These are phyloP conservation scores for Plasmodium ovale DNA, from an alignment of 169 alveolate genomes.

Conservation along the genomic window DNA sequence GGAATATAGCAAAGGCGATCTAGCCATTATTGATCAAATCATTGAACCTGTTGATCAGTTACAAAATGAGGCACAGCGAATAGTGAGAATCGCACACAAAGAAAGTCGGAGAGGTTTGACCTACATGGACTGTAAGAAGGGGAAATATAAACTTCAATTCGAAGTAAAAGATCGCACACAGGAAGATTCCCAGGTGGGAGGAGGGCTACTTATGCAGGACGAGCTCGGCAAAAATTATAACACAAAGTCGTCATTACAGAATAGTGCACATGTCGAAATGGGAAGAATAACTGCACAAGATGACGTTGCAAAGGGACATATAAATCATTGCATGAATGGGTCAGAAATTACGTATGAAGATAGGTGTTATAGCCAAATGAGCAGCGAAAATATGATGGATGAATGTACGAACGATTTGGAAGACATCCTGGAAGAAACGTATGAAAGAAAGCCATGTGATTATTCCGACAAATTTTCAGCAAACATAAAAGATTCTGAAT, in stretches of 20 bases:
- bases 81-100: neutral
- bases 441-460: neutral
- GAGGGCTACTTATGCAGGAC: neutral
- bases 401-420: neutral
- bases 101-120: neutral
- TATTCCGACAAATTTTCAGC: neutral
- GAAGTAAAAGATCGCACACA: neutral
- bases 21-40: constrained; percentile 50
- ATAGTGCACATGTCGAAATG: neutral
- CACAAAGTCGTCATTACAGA: neutral
- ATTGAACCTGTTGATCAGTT: constrained; percentile 9
- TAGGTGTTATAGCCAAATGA: neutral
- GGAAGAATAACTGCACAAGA: too few species aligned
- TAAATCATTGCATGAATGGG: too few species aligned
- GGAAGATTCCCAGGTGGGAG: neutral
- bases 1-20: constrained; percentile 33
- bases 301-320: neutral
- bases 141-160: constrained; percentile 22
- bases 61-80: neutral
- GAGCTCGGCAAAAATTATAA: neutral
- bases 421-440: neutral
- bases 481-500: neutral
- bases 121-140: constrained; percentile 16
- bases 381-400: neutral
- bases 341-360: neutral